These are phyloP conservation scores for Phoenix dactylifera DNA, from an alignment of 176 grass and related monocot species.

Conservation along the genomic window DNA sequence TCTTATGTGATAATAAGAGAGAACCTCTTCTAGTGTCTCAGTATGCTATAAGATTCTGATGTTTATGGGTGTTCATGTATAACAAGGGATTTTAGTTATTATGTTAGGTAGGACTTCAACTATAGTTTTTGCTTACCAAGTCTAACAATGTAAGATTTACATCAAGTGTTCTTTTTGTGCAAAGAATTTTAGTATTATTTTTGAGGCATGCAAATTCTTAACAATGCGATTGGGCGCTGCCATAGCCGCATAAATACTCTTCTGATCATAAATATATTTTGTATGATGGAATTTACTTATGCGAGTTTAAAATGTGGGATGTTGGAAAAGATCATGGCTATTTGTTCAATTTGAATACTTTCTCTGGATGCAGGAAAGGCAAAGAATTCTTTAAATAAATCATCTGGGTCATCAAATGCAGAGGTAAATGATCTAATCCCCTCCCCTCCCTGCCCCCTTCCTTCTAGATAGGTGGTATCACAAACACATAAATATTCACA, in stretches of 20 bases:
- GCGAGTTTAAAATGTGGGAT: no score
- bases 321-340: slow-evolving; percentile 1
- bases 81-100: no score
- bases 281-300: not conserved
- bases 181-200: not conserved
- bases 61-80: no score
- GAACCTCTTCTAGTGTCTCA: no score
- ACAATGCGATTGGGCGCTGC: slow-evolving; percentile 15
- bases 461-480: no score
- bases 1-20: no score
- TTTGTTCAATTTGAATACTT: slow-evolving; percentile 29
- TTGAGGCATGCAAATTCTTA: slow-evolving; percentile 10
- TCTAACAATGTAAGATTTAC: not conserved
- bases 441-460: no score
- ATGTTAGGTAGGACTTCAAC: no score
- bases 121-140: slow-evolving; percentile 2
- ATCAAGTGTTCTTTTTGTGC: no score
- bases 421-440: slow-evolving; percentile 17
- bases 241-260: slow-evolving; percentile 15
- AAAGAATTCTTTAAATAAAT: slow-evolving; percentile 26
- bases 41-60: no score
- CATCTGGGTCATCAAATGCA: slow-evolving; percentile 8
- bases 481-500: no score
- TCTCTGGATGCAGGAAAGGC: slow-evolving; percentile 37
- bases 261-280: slow-evolving; percentile 15